Base-by-base conservation (phyloP, 2,329 filamentous ascomycete genomes). In the Aspergillus calidoustus region DNA sequence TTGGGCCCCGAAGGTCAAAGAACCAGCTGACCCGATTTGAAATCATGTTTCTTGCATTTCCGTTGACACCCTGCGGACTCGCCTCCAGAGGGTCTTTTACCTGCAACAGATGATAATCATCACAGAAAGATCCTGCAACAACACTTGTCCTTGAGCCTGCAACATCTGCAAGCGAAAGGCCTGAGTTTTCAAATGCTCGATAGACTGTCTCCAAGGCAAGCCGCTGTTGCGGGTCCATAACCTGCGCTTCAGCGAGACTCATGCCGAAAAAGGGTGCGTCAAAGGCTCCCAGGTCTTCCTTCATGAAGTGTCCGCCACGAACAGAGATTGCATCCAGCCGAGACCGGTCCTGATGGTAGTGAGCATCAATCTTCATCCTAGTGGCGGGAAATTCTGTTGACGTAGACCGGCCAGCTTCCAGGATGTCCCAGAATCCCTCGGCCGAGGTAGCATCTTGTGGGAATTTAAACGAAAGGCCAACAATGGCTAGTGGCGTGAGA, bases 241-340 rank as follows among this genome's bases (percentile, higher is more conserved):
- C 34, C 44, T 74, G 72, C 3, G 74, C 71, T 54, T 75, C 74
- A 0, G 57, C 56, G 2, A 71, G 59, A 1, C 49, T 61, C 9
- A 75, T 72, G 8, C 63, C 60, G 60, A 74, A 78, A 56, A 78
- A 77, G 0, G 63, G 56, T 1, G 70, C 68, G 60, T 78, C 76
- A 46, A 77, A 77, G 2, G 44, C 23, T 2, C 60, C 54, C 4
- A 67, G 41, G 56, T 76, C 72, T 22, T 72, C 68, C 31, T 55
- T 59, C 19, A 71, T 25, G 38, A 70, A 71, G 31, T 72, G 63
- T 0, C 63, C 69, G 1, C 67, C 67, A 3, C 46, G 66, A 25
- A 55, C 61, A 4, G 34, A 41, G 34, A 15, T 41, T 41, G 34
- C 11, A 4, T 41, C 34, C 11, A 41, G 8, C 17, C 54, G 52